Evolutionary conservation across 805 yeast genomes (phyloP).

Genomic region (Starmerella bombi): DNA sequence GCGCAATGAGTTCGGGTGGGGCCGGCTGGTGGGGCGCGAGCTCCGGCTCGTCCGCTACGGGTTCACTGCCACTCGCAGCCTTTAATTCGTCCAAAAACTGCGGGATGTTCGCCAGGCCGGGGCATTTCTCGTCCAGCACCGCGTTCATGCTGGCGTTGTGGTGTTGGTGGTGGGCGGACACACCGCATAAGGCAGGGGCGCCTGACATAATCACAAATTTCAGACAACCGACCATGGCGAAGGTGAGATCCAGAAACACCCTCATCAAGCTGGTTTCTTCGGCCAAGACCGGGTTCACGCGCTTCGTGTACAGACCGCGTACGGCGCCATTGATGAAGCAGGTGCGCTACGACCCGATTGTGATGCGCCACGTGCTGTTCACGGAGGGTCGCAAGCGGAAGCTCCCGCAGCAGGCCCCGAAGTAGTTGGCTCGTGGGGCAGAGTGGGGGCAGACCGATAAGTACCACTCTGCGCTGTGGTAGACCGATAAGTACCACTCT

Average conservation of each 20-base stretch:
- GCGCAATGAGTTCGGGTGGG: background rate
- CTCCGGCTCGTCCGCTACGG: background rate
- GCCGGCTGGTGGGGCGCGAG: background rate
- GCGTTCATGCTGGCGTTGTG: no score
- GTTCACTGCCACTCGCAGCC: background rate
- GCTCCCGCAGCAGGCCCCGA: slow-evolving; percentile 28
- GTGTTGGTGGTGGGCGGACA: no score
- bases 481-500: no score
- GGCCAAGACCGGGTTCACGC: slow-evolving; percentile 79
- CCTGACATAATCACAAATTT: background rate
- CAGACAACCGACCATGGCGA: slow-evolving; percentile 23
- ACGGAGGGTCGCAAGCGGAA: slow-evolving; percentile 81
- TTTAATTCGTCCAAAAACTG: slow-evolving; percentile 4
- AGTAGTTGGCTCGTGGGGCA: no score
- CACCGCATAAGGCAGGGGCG: no score
- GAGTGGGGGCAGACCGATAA: no score
- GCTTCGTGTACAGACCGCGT: slow-evolving; percentile 71
- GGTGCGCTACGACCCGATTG: slow-evolving; percentile 72
- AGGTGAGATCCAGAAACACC: slow-evolving; percentile 65
- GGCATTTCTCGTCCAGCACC: slow-evolving; percentile 20
- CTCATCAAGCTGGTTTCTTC: slow-evolving; percentile 76
- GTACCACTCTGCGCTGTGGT: no score
- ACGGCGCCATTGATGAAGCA: slow-evolving; percentile 66
- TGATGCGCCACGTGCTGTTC: slow-evolving; percentile 81
- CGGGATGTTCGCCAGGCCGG: slow-evolving; percentile 17